Percentiles rank a stretch among this genome's conserved stretches.
Conservation (phyloP, 2,329 filamentous ascomycete genomes). For the Xylariaceae sp. region DNA sequence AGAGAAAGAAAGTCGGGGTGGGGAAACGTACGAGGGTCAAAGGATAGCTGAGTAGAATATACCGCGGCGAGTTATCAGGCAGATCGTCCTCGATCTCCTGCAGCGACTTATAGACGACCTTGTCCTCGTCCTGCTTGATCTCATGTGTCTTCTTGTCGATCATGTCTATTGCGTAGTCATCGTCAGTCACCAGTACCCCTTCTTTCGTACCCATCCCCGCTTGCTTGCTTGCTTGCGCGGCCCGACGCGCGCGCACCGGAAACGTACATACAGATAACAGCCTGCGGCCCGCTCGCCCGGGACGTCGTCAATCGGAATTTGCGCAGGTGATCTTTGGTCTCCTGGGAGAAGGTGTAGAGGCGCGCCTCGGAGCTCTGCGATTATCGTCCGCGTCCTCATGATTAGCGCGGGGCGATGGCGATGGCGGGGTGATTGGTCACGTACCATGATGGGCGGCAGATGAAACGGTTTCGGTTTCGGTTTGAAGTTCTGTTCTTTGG, state of each 20-base stretch:
- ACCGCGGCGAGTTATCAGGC: conserved; percentile 86
- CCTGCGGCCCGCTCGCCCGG: conserved; percentile 75
- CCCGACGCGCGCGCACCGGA: conserved; percentile 9
- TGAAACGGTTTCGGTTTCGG: neutral
- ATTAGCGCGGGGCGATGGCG: conserved; percentile 5
- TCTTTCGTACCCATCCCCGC: neutral
- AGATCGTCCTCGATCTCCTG: conserved; percentile 81
- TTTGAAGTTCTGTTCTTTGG: neutral
- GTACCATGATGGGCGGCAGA: conserved; percentile 15
- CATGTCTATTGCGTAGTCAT: conserved; percentile 54
- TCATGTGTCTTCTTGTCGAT: conserved; percentile 90
- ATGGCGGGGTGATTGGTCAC: conserved; percentile 13
- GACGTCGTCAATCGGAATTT: conserved; percentile 94
- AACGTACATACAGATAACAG: conserved; percentile 79
- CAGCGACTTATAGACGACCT: conserved; percentile 72
- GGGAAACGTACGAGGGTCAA: conserved; percentile 63
- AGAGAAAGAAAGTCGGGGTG: neutral
- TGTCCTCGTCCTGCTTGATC: conserved; percentile 75
- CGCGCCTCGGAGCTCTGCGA: conserved; percentile 69
- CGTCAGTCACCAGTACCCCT: neutral
- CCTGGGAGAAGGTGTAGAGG: conserved; percentile 86
- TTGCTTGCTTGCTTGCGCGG: no score
- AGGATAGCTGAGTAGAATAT: conserved; percentile 85
- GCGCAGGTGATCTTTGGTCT: conserved; percentile 82
- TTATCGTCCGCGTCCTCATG: neutral